Conservation (phyloP, 2,329 filamentous ascomycete species). For the Daldinia eschscholtzii region DNA sequence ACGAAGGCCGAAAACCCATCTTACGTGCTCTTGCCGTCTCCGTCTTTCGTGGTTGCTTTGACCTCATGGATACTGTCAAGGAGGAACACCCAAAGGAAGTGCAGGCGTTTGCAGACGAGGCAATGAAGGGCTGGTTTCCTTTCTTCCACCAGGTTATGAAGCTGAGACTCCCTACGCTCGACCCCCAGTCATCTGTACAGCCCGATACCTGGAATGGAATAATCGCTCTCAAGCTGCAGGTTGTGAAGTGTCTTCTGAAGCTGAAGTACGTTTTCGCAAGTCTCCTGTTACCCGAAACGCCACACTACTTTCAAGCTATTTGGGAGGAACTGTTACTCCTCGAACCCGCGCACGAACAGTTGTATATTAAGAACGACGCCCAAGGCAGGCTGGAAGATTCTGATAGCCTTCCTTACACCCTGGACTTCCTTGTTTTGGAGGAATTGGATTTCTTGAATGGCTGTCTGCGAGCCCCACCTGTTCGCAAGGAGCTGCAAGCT, state of each 20-base stretch:
- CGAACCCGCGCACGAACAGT: constrained; percentile 78
- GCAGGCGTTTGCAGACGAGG: constrained; percentile 88
- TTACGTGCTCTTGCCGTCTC: constrained; percentile 88
- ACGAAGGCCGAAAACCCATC: constrained; percentile 78
- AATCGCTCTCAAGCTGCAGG: constrained; percentile 89
- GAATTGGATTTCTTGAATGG: constrained; percentile 96
- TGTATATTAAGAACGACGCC: constrained; percentile 87
- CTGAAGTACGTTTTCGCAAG: constrained; percentile 86
- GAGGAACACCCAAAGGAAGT: constrained; percentile 90
- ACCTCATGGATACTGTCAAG: constrained; percentile 96
- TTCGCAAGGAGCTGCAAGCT: constrained; percentile 87
- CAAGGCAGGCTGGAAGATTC: constrained; percentile 91
- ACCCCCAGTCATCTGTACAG: constrained; percentile 64
- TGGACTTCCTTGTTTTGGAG: constrained; percentile 93
- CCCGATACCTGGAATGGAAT: constrained; percentile 82
- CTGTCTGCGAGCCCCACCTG: constrained; percentile 86
- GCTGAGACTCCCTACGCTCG: constrained; percentile 76
- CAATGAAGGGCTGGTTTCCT: constrained; percentile 85
- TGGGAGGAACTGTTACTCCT: constrained; percentile 88
- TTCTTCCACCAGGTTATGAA: constrained; percentile 88
- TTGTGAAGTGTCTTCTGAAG: constrained; percentile 93
- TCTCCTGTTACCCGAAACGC: constrained; percentile 84
- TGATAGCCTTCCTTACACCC: constrained; percentile 91
- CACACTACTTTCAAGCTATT: constrained; percentile 83
- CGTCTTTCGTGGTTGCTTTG: constrained; percentile 91